Base-by-base conservation (phyloP, 352 stramenopile species). In the Phytophthora sp. region DNA sequence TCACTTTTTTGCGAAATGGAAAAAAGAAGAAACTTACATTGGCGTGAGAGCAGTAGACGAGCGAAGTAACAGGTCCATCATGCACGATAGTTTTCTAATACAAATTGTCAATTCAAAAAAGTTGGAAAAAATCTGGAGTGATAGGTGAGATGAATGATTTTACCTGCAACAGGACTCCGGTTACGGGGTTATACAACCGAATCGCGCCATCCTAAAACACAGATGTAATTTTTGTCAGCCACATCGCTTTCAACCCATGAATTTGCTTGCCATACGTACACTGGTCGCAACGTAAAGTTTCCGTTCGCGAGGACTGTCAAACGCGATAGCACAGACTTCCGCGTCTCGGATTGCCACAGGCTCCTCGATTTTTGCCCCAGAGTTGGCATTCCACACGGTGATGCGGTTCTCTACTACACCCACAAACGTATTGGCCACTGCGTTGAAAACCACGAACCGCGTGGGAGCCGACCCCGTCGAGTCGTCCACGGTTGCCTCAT, bases 201-300 rank as follows among this genome's bases (percentile, higher is more conserved):
- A 92, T 85, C 8, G 63, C 60, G 26, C 83, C 83, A 58, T 92
- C 82, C 83, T 91, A n/a, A 21, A 24, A 5, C 24, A 9, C 7
- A 55, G 0, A 15, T 18, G 33, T 24, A 52, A 26, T 9, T 49
- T 55, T 20, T 6, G 31, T 42, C 31, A 42, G 47, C 30, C 18
- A 9, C 27, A 29, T 27, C 30, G 7, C 18, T 16, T 26, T 50
- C n/a, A n/a, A n/a, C n/a, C n/a, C n/a, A n/a, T n/a, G n/a, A n/a
- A n/a, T 31, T 50, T 16, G 7, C 4, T 24, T 20, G n/a, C n/a
- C n/a, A 46, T 27, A 81, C 76, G 44, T 74, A 92, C 83, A 27
- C 73, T 90, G 0, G 83, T 92, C 4, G 83, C 81, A 4, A 90
- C 63, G 57, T 84, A 92, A 6, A 90, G 76, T 42, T 92, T 92